Conservation (phyloP, 2,329 filamentous ascomycete genomes). For the Berkeleyomyces rouxiae region DNA sequence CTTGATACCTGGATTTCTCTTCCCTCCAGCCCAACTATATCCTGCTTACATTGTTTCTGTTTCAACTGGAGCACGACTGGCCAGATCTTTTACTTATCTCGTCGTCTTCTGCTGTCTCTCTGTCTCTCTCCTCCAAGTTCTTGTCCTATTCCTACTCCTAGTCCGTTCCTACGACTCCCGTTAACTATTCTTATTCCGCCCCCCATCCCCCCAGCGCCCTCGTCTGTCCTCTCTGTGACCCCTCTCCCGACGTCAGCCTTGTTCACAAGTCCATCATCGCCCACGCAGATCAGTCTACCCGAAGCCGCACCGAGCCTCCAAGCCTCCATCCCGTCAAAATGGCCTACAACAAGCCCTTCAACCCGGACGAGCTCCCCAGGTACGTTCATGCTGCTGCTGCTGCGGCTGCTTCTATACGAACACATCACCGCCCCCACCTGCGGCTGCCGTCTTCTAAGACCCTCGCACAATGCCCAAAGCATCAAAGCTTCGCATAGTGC, state of each 20-base stretch:
- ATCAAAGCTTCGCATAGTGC: not conserved
- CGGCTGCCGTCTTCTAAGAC: too few species aligned
- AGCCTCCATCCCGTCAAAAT: slow-evolving; percentile 30
- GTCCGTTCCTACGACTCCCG: not conserved
- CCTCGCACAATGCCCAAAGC: not conserved
- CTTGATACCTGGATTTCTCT: too few species aligned
- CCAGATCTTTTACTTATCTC: too few species aligned
- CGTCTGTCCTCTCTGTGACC: not conserved
- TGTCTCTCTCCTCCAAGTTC: too few species aligned
- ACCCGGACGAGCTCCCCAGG: slow-evolving; percentile 89
- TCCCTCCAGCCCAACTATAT: too few species aligned
- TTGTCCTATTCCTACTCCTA: not conserved
- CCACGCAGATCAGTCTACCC: not conserved
- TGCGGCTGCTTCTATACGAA: too few species aligned
- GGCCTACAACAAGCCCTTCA: slow-evolving; percentile 88
- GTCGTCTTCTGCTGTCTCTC: too few species aligned
- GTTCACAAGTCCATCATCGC: not conserved
- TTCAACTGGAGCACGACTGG: too few species aligned
- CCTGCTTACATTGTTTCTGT: too few species aligned
- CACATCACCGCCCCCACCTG: too few species aligned
- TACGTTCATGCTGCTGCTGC: slow-evolving; percentile 28
- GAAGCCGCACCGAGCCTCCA: not conserved
- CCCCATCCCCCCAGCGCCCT: not conserved
- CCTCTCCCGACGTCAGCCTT: not conserved
- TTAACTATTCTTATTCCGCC: not conserved